Base-by-base conservation (phyloP, 2,329 filamentous ascomycete species). In the Talaromyces sp. region DNA sequence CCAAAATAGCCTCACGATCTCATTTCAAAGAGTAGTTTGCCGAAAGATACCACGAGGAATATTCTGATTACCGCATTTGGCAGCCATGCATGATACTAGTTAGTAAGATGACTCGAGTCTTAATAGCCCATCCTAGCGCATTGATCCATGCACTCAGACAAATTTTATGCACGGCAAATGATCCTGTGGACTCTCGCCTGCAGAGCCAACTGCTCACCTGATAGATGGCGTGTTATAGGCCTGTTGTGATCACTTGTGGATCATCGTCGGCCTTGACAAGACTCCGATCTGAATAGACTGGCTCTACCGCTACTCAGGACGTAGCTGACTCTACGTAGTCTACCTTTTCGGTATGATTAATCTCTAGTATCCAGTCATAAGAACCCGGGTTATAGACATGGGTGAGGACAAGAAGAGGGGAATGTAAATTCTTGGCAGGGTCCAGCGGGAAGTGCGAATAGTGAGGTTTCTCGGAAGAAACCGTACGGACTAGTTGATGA, bases 91-190 rank as follows among this genome's bases (percentile, higher is more conserved):
- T 36, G 29, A 27, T 17, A 17, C 49, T 31, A n/a, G 49, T n/a
- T 31, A n/a, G 5, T 22, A 15, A 22, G n/a, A 22, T 56, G 29
- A 56, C 53, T 56, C 53, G 53, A 56, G 11, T 36, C 29, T 36
- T 36, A 15, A 38, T 22, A 8, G 7, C 19, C n/a, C n/a, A 13
- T 38, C 29, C 31, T 38, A 8, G n/a, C n/a, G 53, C 53, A 36
- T 25, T 54, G 51, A 34, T 54, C 29, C 29, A 19, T 54, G 51
- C 29, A 19, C 51, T 1, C 29, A 56, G 5, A 7, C 10, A 36
- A 36, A 36, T 22, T 2, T 11, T n/a, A 61, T 38, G 59, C 59
- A 40, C 31, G 59, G 45, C 59, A 61, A 61, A 29, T 40, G 45
- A 61, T 61, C 29, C 45, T 61, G n/a, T 13, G 11, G 27, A 34